These are phyloP conservation scores for Fimicolochytrium jonesii DNA, from an alignment of 192 early-diverging fungal genomes.

Conservation along the genomic window DNA sequence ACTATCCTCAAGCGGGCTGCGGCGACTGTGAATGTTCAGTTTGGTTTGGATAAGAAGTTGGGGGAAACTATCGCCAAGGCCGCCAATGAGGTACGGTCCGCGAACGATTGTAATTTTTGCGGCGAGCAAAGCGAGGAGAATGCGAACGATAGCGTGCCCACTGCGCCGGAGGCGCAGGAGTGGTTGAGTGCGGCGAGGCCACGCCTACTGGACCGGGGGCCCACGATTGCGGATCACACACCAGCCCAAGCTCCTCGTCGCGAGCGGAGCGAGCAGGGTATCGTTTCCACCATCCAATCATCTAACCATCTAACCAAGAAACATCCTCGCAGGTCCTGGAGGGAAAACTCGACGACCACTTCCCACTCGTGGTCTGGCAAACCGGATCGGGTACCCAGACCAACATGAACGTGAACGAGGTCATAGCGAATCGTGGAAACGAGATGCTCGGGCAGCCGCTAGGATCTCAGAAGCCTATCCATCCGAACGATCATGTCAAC, in stretches of 20 bases:
- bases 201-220: too few species aligned
- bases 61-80: slow-evolving; percentile 85
- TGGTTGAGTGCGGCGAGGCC: too few species aligned
- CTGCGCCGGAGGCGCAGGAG: neutral
- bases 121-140: neutral
- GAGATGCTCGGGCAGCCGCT: slow-evolving; percentile 82
- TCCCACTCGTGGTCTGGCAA: slow-evolving; percentile 94
- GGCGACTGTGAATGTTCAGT: slow-evolving; percentile 88
- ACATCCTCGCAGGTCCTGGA: slow-evolving; percentile 82
- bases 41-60: slow-evolving; percentile 75
- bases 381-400: slow-evolving; percentile 97
- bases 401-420: slow-evolving; percentile 93
- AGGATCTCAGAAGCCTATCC: slow-evolving; percentile 87
- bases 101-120: neutral
- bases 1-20: slow-evolving; percentile 92
- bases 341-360: slow-evolving; percentile 87
- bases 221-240: too few species aligned
- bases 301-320: too few species aligned
- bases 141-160: neutral
- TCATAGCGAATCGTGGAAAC: slow-evolving; percentile 98
- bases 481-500: slow-evolving; percentile 99
- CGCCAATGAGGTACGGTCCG: slow-evolving; percentile 76
- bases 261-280: too few species aligned
- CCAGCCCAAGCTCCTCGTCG: too few species aligned
- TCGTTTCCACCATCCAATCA: too few species aligned